Percentiles rank a stretch among this genome's conserved stretches.
Conservation (phyloP, 345 rosid species). For the Salix suchowensis region DNA sequence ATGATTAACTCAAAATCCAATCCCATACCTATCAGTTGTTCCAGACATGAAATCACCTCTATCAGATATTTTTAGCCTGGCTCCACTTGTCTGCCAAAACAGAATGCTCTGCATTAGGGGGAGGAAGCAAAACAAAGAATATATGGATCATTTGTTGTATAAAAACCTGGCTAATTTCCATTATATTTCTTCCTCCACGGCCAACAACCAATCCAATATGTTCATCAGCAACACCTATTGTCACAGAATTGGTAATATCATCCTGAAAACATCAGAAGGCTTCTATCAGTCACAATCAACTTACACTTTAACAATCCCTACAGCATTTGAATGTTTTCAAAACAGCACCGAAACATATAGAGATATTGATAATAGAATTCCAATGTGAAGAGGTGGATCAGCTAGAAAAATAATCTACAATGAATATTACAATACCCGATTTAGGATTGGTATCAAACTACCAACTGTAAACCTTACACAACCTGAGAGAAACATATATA, state of each 20-base stretch:
- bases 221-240: constrained; percentile 85
- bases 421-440: background rate
- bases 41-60: constrained; percentile 95
- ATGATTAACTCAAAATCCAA: background rate
- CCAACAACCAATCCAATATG: constrained; percentile 97
- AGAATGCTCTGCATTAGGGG: constrained; percentile 3
- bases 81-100: constrained; percentile 73
- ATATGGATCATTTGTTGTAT: background rate
- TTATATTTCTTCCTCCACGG: constrained; percentile 92
- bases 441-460: background rate
- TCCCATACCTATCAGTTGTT: constrained; percentile 73
- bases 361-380: background rate
- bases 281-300: background rate
- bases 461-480: background rate
- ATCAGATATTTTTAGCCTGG: constrained; percentile 89
- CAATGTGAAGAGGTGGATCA: background rate
- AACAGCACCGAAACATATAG: background rate
- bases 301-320: background rate
- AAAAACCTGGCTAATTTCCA: constrained; percentile 90
- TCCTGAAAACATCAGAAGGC: constrained; percentile 50
- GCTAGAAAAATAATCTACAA: background rate
- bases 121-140: constrained; percentile 1
- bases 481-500: background rate
- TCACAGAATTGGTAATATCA: constrained; percentile 60
- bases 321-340: background rate